Base-by-base conservation (phyloP, 2,329 filamentous ascomycete species). In the Colletotrichum sp. region DNA sequence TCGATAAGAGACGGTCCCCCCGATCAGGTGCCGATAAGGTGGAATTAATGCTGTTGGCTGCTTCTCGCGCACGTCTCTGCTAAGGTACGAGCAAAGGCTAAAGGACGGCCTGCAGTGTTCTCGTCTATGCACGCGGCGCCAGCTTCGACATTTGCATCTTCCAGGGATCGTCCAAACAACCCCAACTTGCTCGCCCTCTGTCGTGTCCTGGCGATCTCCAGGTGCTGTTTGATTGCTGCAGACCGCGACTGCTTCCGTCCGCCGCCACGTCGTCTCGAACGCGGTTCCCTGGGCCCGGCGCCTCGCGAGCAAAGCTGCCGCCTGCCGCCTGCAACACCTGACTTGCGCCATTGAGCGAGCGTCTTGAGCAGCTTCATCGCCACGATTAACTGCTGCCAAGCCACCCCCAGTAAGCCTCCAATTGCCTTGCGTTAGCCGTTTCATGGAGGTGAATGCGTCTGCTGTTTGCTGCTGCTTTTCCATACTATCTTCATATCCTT, bases 1-100 rank as follows among this genome's bases (percentile, higher is more conserved):
- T 73, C 71, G 71, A 73, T 73, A 73, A 73, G 31, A 54, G n/a
- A 21, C 43, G 12, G 5, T 11, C 15, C 66, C 64, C 59, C 70
- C 63, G 71, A 71, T 75, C 73, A 75, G 71, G 73, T 75, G 71
- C 73, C 71, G 71, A 70, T 70, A 75, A 69, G 66, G 24, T 69
- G 47, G 27, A 66, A 66, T 70, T 62, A 64, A 55, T 64, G 51
- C 59, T 59, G 59, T 64, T 59, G 51, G 47, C 58, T 38, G 43
- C 65, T 58, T 51, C 34, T 58, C 43, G 47, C 29, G 29, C 57
- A 24, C 27, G 54, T 57, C 54, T 57, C 54, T 57, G 8, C 54
- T 34, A 29, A 29, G 54, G 54, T 36, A 61, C 61, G 24, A 59
- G 54, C 62, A 33, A 51, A 72, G 38, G 29, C 43, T 66, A 55